Base-by-base conservation (phyloP, 306 rosid species). In the Vigna reflexopilosa region DNA sequence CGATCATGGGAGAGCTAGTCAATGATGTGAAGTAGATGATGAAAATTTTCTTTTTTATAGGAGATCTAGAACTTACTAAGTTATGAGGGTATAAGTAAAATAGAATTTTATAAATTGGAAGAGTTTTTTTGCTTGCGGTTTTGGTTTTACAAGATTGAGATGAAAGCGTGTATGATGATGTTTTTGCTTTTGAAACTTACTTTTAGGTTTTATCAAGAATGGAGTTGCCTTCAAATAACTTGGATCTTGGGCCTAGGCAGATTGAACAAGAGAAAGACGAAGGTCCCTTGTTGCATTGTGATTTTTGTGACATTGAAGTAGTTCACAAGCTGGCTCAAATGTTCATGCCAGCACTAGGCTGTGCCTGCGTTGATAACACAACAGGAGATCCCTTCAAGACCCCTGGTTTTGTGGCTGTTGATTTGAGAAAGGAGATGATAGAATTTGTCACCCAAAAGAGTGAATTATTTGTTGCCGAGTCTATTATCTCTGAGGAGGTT, bases 281-380 rank as follows among this genome's bases (percentile, higher is more conserved):
- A 67, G 89, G 88, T 66, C 86, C 87, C n/a, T 51, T 63, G 65
- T 64, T 83, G 77, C 90, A 56, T 55, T 94, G 98, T 79, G 87
- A 88, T 67, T 87, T 88, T 26, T 90, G 79, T 72, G 91, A 92
- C 56, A 70, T 86, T 11, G 96, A 89, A 67, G 13, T 86, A 16
- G 87, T 90, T 73, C 93, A 87, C 69, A 90, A 89, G 77, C 70
- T 92, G 45, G 98, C 98, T 75, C 89, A 90, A 48, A 75, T 78
- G 83, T 83, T 92, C 79, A 69, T 94, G 70, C 96, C 97, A 5
- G 97, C 90, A 69, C 80, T 94, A 81, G 91, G 92, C 44, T 86
- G 89, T 34, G 92, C 97, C 2, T 89, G 95, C 67, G 92, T 94
- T 48, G 98, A 92, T 81, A 86, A 82, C 82, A 90, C 98, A 1